These are phyloP conservation scores for Starmerella roubikii DNA, from an alignment of 805 yeast species.

Conservation along the genomic window DNA sequence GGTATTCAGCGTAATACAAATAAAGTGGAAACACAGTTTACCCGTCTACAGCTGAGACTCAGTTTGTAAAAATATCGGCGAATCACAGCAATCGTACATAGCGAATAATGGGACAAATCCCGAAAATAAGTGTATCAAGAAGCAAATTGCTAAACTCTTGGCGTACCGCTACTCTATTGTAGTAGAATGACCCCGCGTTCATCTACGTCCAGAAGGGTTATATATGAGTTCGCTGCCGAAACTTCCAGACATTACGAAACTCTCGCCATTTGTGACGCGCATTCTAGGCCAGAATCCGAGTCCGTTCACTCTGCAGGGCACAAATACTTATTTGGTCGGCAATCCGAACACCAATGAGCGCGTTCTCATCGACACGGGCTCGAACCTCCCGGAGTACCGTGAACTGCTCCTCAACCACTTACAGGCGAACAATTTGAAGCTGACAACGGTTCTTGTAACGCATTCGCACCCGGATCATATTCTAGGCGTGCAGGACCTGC, in stretches of 20 bases:
- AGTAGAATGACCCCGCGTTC: too few relatives aligned
- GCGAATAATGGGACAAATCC: too few relatives aligned
- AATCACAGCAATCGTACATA: too few relatives aligned
- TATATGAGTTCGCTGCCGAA: constrained; percentile 11
- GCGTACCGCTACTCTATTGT: too few relatives aligned
- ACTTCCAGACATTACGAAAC: constrained; percentile 11
- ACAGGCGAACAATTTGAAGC: constrained; percentile 5
- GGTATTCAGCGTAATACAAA: too few relatives aligned
- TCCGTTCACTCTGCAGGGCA: constrained; percentile 29
- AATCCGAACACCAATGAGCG: constrained; percentile 20
- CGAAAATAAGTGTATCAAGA: too few relatives aligned
- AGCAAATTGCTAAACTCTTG: too few relatives aligned
- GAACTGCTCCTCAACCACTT: constrained; percentile 20
- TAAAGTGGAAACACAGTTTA: too few relatives aligned
- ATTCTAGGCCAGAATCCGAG: constrained; percentile 29
- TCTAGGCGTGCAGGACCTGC: constrained; percentile 22
- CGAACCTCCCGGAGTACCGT: constrained; percentile 24
- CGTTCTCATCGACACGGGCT: constrained; percentile 28
- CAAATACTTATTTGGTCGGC: constrained; percentile 30
- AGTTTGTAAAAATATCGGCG: too few relatives aligned
- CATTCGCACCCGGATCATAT: constrained; percentile 30
- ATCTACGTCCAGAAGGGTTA: too few relatives aligned
- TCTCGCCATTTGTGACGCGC: constrained; percentile 26
- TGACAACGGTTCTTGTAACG: constrained; percentile 22
- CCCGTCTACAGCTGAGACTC: too few relatives aligned